These are phyloP conservation scores for Musa schizocarpa DNA, from an alignment of 176 grass and related monocot species.

Conservation along the genomic window DNA sequence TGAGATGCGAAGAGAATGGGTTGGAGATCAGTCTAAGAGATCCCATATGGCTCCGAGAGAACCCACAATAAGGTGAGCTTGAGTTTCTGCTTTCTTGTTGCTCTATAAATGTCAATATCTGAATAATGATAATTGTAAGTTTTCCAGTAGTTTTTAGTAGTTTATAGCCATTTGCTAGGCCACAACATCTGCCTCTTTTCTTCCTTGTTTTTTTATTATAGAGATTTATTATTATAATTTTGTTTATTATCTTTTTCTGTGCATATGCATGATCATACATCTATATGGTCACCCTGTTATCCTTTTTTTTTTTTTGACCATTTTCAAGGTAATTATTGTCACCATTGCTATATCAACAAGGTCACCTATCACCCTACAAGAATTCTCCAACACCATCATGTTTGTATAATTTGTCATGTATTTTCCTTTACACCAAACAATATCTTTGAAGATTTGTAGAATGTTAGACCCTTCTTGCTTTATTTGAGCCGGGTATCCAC, in stretches of 20 bases:
- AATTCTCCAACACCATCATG: too few relatives aligned
- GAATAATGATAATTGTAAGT: background rate
- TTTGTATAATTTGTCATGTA: too few relatives aligned
- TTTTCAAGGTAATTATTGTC: too few relatives aligned
- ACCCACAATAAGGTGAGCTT: slow-evolving; percentile 62
- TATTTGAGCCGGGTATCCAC: too few relatives aligned
- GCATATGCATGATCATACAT: background rate
- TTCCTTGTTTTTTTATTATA: background rate
- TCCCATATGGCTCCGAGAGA: slow-evolving; percentile 41
- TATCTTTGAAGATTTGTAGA: too few relatives aligned
- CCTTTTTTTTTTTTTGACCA: too few relatives aligned
- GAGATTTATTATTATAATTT: background rate
- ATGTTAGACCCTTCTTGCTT: too few relatives aligned
- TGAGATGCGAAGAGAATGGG: slow-evolving; percentile 71
- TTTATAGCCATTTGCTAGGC: background rate
- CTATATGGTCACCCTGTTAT: too few relatives aligned
- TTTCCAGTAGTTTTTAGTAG: background rate
- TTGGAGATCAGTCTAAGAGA: slow-evolving; percentile 48
- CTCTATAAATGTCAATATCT: background rate
- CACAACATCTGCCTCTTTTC: background rate
- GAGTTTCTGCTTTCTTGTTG: too few relatives aligned
- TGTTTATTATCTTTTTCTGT: background rate
- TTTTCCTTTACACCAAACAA: too few relatives aligned
- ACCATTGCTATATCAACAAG: too few relatives aligned
- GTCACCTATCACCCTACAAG: too few relatives aligned